Evolutionary conservation across 305 asterid species (phyloP), one percentile per base, ranked within the genome.

Genomic region (Stenogyne calaminthoides): DNA sequence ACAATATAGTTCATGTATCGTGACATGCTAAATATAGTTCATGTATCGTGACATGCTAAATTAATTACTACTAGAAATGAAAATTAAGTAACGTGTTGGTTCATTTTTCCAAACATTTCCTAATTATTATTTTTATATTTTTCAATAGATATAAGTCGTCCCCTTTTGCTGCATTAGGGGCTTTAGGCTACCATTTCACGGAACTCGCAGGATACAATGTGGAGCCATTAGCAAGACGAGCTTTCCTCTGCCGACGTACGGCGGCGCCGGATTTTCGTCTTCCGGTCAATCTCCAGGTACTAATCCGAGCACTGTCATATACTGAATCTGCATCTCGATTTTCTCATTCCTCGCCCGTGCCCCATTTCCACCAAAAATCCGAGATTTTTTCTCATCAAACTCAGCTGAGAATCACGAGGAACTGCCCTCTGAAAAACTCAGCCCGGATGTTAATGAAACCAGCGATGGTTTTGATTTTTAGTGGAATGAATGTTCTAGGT

Each of bases 321-420:
- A 19, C 57, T 69, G 84, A 74, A 76, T 76, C 80, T 44, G 76
- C 79, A 58, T 73, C 77, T 64, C 78, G 73, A 69, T 74, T 76
- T 36, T 76, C 79, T 37, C 49, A 58, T 82, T 80, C 61, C 69
- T 78, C 84, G 20, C 63, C 39, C 42, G 51, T 63, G n/a, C 71
- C 64, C 5, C 20, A 63, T 18, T 72, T 82, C 68, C 75, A 32
- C 42, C 76, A 61, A 37, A n/a, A 76, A 25, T 22, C 54, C 83
- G 7, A 81, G 85, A 44, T 68, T 80, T 64, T n/a, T 88, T 80
- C 81, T 88, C 90, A 2, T 72, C 90, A 8, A 66, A 67, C 64
- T 74, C 88, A 56, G 79, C 79, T 75, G 84, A 80, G 63, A 67
- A 55, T 61, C 71, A 70, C 63, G 88, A 78, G 19, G 83, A 82